Evolutionary conservation across 2,329 filamentous ascomycete species (phyloP).

Genomic region (Graphium sp.): DNA sequence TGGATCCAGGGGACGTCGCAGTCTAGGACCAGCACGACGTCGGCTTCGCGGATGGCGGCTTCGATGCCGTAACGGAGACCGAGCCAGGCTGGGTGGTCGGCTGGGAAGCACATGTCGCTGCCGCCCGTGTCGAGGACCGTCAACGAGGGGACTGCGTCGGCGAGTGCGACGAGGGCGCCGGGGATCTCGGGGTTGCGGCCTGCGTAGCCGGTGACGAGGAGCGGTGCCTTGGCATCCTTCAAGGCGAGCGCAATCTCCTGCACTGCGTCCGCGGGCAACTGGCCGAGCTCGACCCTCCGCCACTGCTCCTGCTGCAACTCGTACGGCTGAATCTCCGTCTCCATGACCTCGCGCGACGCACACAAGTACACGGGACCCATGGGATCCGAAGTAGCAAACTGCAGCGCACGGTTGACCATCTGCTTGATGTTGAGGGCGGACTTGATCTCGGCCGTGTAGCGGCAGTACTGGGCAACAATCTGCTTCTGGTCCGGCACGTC

Average conservation of each 20-base stretch:
- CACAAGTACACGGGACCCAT: conserved; percentile 67
- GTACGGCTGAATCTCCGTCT: conserved; percentile 66
- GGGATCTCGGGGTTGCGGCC: conserved; percentile 52
- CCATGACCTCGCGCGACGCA: conserved; percentile 68
- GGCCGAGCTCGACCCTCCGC: conserved; percentile 53
- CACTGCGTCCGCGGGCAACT: conserved; percentile 32
- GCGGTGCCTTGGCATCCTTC: conserved; percentile 44
- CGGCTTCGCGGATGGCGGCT: conserved; percentile 56
- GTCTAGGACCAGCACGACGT: conserved; percentile 72
- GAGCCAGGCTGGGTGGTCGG: conserved; percentile 48
- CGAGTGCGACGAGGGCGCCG: conserved; percentile 45
- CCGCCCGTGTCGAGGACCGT: conserved; percentile 62
- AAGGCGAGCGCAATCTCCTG: conserved; percentile 45
- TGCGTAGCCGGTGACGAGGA: conserved; percentile 55
- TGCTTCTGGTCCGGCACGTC: conserved; percentile 69
- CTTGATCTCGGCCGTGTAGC: conserved; percentile 70
- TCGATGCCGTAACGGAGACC: conserved; percentile 62
- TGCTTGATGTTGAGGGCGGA: conserved; percentile 77
- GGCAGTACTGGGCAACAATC: conserved; percentile 72
- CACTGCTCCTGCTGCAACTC: conserved; percentile 51
- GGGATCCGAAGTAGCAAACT: conserved; percentile 64
- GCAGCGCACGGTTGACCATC: conserved; percentile 70
- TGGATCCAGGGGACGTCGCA: conserved; percentile 90
- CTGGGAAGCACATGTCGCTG: conserved; percentile 69
- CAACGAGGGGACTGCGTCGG: conserved; percentile 49